Evolutionary conservation across 73 alveolate species (phyloP), one percentile per base, ranked within the genome.

Genomic region (Tetrahymena borealis): DNA sequence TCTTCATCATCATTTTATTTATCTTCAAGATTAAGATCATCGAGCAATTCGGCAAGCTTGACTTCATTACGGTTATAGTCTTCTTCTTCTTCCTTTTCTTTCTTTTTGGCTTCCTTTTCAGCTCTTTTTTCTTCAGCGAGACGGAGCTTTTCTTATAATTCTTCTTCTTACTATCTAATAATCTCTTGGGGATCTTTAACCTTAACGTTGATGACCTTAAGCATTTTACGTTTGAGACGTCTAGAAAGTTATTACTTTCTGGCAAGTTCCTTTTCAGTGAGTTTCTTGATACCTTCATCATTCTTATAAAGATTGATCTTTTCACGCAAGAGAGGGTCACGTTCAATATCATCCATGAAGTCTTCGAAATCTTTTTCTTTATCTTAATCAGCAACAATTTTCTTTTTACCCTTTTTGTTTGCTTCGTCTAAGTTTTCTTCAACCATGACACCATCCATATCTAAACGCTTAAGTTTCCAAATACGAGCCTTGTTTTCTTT

Each of bases 271-370:
- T 60, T 60, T 10, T 60, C 85, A 15, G 90, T 36, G 32, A 78
- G 33, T 33, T 93, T 85, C 38, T 39, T 79, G 39, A 93, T 93
- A 7, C 40, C 90, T 32, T 93, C 95, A 40, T 93, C 95, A 85
- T 93, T 78, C 91, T 92, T 79, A 93, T 93, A 93, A 31, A 93
- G 79, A 93, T 79, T 93, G 24, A 93, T 93, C 24, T 93, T 93
- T 78, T 93, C 91, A 79, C 95, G 90, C 91, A 93, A 28, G 9
- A 79, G 93, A n/a, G 90, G 90, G 79, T 93, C 95, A 24, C 91
- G 90, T 38, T 42, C 95, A 12, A 93, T 92, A 90, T 93, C 95
- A 93, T 93, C 95, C 92, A 93, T 60, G 38, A 93, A 93, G 15
- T 91, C 96, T 78, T 93, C 96, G 28, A 93, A 93, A 79, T 43